Conservation (phyloP, 2,329 filamentous ascomycete genomes). For the Boeremia exigua region DNA sequence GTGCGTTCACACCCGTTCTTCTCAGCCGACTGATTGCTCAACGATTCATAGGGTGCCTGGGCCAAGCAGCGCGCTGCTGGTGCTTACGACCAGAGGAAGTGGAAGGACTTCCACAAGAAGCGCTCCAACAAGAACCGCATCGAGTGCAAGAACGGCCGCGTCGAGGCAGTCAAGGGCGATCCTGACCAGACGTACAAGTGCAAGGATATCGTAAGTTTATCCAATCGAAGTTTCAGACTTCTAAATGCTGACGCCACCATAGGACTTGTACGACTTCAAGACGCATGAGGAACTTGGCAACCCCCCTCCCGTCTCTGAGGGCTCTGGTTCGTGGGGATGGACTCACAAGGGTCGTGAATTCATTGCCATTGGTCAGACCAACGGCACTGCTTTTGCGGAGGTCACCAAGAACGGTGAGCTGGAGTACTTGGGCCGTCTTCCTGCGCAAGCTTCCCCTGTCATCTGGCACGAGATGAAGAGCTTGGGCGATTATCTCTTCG, state of each 20-base stretch:
- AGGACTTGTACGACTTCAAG: conserved; percentile 63
- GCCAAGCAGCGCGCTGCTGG: conserved; percentile 40
- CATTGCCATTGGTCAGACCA: conserved; percentile 61
- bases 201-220: conserved; percentile 55
- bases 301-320: conserved; percentile 42
- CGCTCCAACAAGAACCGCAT: conserved; percentile 36
- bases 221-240: background rate
- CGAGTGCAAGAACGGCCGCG: conserved; percentile 44
- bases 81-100: conserved; percentile 39
- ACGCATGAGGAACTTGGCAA: conserved; percentile 62
- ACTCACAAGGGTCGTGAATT: conserved; percentile 61
- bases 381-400: conserved; percentile 62
- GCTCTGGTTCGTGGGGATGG: conserved; percentile 61
- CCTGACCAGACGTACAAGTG: conserved; percentile 50
- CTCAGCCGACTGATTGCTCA: conserved; percentile 18
- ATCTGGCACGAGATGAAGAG: conserved; percentile 62
- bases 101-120: conserved; percentile 41
- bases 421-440: conserved; percentile 60
- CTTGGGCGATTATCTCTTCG: conserved; percentile 49
- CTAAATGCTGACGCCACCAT: conserved; percentile 10
- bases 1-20: conserved; percentile 12
- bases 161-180: conserved; percentile 47
- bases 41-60: conserved; percentile 33
- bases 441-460: conserved; percentile 52
- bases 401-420: conserved; percentile 57